Conservation (phyloP, 2,329 filamentous ascomycete species). For the Aspergillus ustus region DNA sequence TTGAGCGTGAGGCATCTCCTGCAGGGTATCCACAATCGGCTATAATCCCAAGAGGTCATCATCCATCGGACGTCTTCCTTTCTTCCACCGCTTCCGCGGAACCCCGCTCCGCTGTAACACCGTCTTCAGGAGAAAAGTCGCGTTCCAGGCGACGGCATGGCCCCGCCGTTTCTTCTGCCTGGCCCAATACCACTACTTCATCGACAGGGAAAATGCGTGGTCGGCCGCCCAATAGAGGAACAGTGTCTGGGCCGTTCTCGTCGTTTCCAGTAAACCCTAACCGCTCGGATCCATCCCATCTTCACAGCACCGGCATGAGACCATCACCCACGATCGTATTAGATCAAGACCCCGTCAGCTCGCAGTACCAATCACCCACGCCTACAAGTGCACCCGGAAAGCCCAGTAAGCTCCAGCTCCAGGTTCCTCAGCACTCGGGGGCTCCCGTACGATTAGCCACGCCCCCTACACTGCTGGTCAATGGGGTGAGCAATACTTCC, state of each 20-base stretch:
- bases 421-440: slow-evolving; percentile 47
- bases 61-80: slow-evolving; percentile 38
- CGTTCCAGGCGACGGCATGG: slow-evolving; percentile 67
- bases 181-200: slow-evolving; percentile 70
- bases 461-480: slow-evolving; percentile 46
- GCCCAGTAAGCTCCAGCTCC: slow-evolving; percentile 48
- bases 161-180: slow-evolving; percentile 87
- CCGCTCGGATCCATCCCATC: slow-evolving; percentile 52
- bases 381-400: slow-evolving; percentile 28
- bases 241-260: slow-evolving; percentile 67
- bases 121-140: slow-evolving; percentile 55
- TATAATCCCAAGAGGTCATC: slow-evolving; percentile 62
- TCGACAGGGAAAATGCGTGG: slow-evolving; percentile 75
- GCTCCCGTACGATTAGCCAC: slow-evolving; percentile 49
- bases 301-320: slow-evolving; percentile 44
- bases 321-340: slow-evolving; percentile 49
- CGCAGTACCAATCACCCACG: slow-evolving; percentile 33
- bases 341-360: slow-evolving; percentile 40
- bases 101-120: slow-evolving; percentile 75
- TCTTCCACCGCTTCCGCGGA: slow-evolving; percentile 56
- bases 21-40: slow-evolving; percentile 79
- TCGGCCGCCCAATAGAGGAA: slow-evolving; percentile 74
- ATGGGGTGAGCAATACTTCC: slow-evolving; percentile 37
- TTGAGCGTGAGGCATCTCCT: slow-evolving; percentile 64
- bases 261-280: slow-evolving; percentile 69